A percentile compares a stretch with the other conserved stretches of the same genome.
These are phyloP conservation scores for Lachnellula subtilissima DNA, from an alignment of 2,329 filamentous ascomycete species.

Conservation along the genomic window DNA sequence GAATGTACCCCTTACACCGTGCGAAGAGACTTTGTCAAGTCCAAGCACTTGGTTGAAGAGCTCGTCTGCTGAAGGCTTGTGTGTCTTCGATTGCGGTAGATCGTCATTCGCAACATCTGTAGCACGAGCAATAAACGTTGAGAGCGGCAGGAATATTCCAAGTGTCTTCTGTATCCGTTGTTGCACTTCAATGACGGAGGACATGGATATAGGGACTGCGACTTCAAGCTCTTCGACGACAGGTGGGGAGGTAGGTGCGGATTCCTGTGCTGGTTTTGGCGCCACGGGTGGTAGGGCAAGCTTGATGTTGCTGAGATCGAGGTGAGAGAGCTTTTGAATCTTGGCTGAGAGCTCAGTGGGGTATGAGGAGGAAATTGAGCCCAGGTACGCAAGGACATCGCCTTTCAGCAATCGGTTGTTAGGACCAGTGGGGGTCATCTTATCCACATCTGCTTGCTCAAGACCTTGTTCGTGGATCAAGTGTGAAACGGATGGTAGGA, in stretches of 20 bases:
- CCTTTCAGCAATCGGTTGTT: slow-evolving; percentile 88
- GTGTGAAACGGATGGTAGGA: slow-evolving; percentile 78
- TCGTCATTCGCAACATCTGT: slow-evolving; percentile 83
- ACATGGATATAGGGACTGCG: slow-evolving; percentile 71
- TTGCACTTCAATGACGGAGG: slow-evolving; percentile 74
- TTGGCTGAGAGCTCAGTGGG: slow-evolving; percentile 66
- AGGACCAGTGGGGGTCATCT: slow-evolving; percentile 84
- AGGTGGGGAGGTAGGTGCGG: slow-evolving; percentile 37
- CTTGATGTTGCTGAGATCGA: slow-evolving; percentile 96
- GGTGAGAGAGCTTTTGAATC: slow-evolving; percentile 71
- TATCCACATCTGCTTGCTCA: slow-evolving; percentile 66
- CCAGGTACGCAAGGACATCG: slow-evolving; percentile 86
- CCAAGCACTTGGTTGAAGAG: slow-evolving; percentile 88
- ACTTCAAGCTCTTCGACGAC: slow-evolving; percentile 52
- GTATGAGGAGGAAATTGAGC: slow-evolving; percentile 67
- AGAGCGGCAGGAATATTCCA: slow-evolving; percentile 75
- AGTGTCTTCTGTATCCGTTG: slow-evolving; percentile 72
- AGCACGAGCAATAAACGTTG: slow-evolving; percentile 81
- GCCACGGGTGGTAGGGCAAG: slow-evolving; percentile 47
- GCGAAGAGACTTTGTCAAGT: slow-evolving; percentile 47
- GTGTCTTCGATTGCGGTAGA: slow-evolving; percentile 62
- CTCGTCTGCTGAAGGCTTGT: slow-evolving; percentile 68
- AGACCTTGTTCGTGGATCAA: slow-evolving; percentile 77
- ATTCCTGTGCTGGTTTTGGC: slow-evolving; percentile 36
- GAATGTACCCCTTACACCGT: slow-evolving; percentile 59